Base-by-base conservation (phyloP, 768 basidiomycete species). In the Podaxis mareebaensis region DNA sequence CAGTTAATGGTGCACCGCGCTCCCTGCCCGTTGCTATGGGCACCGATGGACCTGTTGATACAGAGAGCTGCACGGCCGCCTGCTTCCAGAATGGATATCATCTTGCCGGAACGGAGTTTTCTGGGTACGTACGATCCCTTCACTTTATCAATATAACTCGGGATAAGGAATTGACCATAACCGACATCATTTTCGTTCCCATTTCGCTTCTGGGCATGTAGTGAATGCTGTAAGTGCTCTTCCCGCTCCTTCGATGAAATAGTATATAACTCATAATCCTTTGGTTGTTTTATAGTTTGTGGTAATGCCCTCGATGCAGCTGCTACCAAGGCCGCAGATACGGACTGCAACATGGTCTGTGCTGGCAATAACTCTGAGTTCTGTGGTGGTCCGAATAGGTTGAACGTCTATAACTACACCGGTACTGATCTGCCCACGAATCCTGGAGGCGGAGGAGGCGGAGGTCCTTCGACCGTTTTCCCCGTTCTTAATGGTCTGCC, bases 401-500 rank as follows among this genome's bases (percentile, higher is more conserved):
- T 92, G 22, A 88, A 83, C 58, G 72, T 87, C 2, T 92, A 89
- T 72, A 89, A 90, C 71, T 90, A 83, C 66, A 91, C 89, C 44
- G 88, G 87, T 0, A 83, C 80, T 0, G 72, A 75, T 61, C 76
- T 86, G 24, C 81, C 85, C n/a, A 67, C 71, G 15, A 71, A 70
- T 12, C 64, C 69, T 20, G 73, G 70, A 17, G 71, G 69, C 7
- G 78, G 76, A 10, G 78, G 77, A 10, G 78, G 77, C 6, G 77
- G 73, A 4, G 72, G 70, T 24, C 54, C 59, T n/a, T 53, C 49
- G 1, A 58, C 30, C 13, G 78, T 80, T 6, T 75, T 73, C 55
- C 82, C 84, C 0, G 85, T 89, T 28, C 80, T 77, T 0, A 70
- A 69, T 11, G 84, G 82, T 24, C 82, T 91, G 4, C 84, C 85